These are phyloP conservation scores for Conringia planisiliqua DNA, from an alignment of 345 rosid species.

Conservation along the genomic window DNA sequence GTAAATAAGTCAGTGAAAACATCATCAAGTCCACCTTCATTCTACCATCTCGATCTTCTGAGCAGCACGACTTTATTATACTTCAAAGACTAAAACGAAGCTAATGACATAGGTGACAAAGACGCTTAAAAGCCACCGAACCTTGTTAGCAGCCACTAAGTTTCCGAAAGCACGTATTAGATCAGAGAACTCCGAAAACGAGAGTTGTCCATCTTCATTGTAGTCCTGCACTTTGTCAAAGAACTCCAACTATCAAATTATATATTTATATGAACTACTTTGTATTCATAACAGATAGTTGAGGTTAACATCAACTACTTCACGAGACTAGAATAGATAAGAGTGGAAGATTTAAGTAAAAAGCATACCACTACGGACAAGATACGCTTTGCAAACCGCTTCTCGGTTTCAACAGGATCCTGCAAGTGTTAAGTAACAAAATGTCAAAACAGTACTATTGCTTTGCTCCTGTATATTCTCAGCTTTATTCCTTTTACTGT, in stretches of 20 bases:
- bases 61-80: too few species aligned
- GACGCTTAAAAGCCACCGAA: slow-evolving; percentile 24
- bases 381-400: slow-evolving; percentile 75
- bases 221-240: slow-evolving; percentile 53
- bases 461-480: neutral
- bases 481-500: neutral
- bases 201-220: slow-evolving; percentile 80
- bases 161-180: slow-evolving; percentile 84
- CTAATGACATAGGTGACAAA: neutral
- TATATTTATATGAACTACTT: neutral
- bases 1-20: slow-evolving; percentile 32
- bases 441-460: slow-evolving; percentile 13
- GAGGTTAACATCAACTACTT: neutral
- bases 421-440: slow-evolving; percentile 32
- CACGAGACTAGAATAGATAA: neutral
- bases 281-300: neutral
- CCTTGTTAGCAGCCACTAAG: slow-evolving; percentile 73
- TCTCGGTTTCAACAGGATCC: slow-evolving; percentile 95
- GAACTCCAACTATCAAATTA: neutral
- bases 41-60: too few species aligned
- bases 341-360: neutral
- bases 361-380: slow-evolving; percentile 77
- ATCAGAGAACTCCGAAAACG: slow-evolving; percentile 75
- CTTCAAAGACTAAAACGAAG: neutral
- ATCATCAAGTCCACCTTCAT: slow-evolving; percentile 11